Evolutionary conservation across 257 asterid species (phyloP), one percentile per base, ranked within the genome.

Genomic region (Plantago elongata): DNA sequence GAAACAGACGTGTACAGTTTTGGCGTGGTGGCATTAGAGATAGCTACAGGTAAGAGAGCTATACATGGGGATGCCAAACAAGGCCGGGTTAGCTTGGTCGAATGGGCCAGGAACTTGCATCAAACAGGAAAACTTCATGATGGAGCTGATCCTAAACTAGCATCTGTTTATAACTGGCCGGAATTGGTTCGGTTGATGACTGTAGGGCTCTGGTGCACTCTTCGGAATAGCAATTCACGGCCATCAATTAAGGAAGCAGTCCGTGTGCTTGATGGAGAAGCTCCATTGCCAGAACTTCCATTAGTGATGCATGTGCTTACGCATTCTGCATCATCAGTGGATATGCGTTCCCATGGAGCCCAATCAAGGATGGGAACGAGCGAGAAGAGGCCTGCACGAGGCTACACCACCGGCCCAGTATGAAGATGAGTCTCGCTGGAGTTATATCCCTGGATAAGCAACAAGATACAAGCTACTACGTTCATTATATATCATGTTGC

Each of bases 121-220:
- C 81, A 74, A 55, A 34, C 9, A 5, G 74, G 77, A 2, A 17
- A 51, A 34, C 54, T 71, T 7, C 45, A 55, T 17, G 75, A 64
- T 7, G 81, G 73, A 13, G 69, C 47, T 0, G 81, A 79, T 67
- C 70, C 68, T 42, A 56, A 63, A 63, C 61, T 73, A 9, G 11
- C 54, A 5, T 13, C 57, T 2, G 55, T 62, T 22, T 72, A 43
- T 9, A 45, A 66, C 11, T 40, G 22, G 42, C 27, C 51, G 60
- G 62, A 71, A 64, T 65, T 75, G 59, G 62, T 52, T 13, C 47
- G 62, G 5, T 50, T 78, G 68, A 56, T 75, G 68, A 48, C 37
- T 1, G 58, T 73, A 0, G 84, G 76, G n/a, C 72, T 75, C 6
- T 70, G 77, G 74, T 77, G 79, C 60, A 74, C 74, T 63, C 81